phyloP scores from a whole-genome alignment of 345 rosid species.

The Ceriops decandra region DNA sequence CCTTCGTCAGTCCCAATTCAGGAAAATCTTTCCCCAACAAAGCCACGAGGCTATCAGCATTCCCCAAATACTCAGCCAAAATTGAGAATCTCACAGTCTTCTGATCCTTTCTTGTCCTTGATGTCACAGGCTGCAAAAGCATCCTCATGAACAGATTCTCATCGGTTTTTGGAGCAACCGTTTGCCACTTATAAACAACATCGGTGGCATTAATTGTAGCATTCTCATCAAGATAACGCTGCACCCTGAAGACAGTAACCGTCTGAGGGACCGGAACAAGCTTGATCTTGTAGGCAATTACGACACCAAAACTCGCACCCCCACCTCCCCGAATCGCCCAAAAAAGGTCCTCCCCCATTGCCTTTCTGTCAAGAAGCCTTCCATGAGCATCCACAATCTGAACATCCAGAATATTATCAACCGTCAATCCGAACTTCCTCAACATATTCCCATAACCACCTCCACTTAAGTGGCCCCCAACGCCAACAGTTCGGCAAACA shows the following conservation, averaged over 20 bases:
- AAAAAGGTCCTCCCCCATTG: conserved; percentile 59
- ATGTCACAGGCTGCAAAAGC: conserved; percentile 50
- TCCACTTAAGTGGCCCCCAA: conserved; percentile 63
- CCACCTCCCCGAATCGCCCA: conserved; percentile 69
- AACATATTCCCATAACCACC: conserved; percentile 59
- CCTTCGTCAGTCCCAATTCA: conserved; percentile 41
- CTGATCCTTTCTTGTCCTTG: conserved; percentile 18
- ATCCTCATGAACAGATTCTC: conserved; percentile 57
- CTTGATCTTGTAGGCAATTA: conserved; percentile 44
- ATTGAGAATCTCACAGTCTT: conserved; percentile 14
- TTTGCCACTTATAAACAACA: conserved; percentile 41
- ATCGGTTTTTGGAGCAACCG: conserved; percentile 46
- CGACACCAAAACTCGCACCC: conserved; percentile 52
- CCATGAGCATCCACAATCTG: conserved; percentile 56
- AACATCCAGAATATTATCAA: conserved; percentile 48
- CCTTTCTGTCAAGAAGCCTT: conserved; percentile 35
- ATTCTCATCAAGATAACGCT: conserved; percentile 21
- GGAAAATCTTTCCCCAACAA: conserved; percentile 38
- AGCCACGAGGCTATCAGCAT: conserved; percentile 12
- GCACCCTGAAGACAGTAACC: conserved; percentile 50
- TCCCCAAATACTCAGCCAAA: conserved; percentile 14
- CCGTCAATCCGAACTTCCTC: conserved; percentile 51
- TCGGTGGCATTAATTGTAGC: conserved; percentile 20
- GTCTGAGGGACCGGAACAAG: conserved; percentile 46
- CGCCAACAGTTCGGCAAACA: conserved; percentile 61